Percentiles rank a stretch among this genome's conserved stretches.
phyloP scores from a whole-genome alignment of 2,329 filamentous ascomycete genomes.

The Diaporthe amygdali region DNA sequence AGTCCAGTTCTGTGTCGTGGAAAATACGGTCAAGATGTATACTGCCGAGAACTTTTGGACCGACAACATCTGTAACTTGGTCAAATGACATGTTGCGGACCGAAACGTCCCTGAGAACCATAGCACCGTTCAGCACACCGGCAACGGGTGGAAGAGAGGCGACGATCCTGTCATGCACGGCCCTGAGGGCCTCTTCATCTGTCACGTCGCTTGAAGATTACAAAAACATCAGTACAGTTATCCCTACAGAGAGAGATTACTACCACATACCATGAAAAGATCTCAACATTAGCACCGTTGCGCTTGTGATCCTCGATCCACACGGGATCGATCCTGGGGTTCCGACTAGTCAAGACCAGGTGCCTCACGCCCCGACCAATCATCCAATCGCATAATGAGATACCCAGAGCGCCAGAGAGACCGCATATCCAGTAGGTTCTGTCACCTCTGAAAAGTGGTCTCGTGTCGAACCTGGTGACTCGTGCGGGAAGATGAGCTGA shows the following conservation, averaged over 20 bases:
- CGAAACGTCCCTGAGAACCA: constrained; percentile 31
- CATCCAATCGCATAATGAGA: constrained; percentile 17
- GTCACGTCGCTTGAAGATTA: constrained; percentile 23
- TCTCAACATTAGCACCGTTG: not conserved
- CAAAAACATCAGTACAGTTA: not conserved
- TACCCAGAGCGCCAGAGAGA: constrained; percentile 11
- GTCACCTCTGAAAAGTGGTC: not conserved
- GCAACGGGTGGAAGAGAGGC: constrained; percentile 26
- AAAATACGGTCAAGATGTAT: constrained; percentile 33
- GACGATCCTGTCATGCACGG: constrained; percentile 17
- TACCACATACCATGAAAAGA: not conserved
- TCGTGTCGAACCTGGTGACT: not conserved
- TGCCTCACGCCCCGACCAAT: constrained; percentile 32
- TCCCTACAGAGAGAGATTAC: not conserved
- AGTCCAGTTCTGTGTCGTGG: constrained; percentile 34
- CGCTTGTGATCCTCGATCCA: constrained; percentile 28
- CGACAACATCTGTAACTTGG: constrained; percentile 25
- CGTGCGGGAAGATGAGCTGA: not conserved
- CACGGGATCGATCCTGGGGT: constrained; percentile 35
- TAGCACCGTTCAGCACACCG: constrained; percentile 31
- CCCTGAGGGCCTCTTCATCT: constrained; percentile 17
- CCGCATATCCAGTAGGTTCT: constrained; percentile 18
- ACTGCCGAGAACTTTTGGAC: constrained; percentile 33
- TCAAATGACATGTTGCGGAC: constrained; percentile 30
- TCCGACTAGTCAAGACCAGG: constrained; percentile 45